Evolutionary conservation across 306 rosid genomes (phyloP).

Genomic region (Begonia peltatifolia): DNA sequence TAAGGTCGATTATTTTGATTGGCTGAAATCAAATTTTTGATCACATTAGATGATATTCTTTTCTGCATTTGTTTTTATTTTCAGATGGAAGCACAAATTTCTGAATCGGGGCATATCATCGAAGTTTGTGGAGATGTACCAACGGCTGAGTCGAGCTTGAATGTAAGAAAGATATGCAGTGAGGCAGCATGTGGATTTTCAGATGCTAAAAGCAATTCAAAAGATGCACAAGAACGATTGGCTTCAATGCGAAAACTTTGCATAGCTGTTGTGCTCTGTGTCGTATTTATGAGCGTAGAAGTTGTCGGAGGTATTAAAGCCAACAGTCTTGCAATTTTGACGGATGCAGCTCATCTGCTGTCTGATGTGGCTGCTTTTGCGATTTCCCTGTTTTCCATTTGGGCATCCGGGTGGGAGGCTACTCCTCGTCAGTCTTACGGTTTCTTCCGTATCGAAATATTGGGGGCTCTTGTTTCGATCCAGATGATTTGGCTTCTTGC

Average conservation of each 20-base stretch:
- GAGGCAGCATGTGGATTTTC: conserved; percentile 46
- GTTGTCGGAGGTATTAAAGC: conserved; percentile 48
- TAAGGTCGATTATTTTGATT: too few relatives aligned
- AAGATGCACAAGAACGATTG: conserved; percentile 34
- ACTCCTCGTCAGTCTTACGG: conserved; percentile 56
- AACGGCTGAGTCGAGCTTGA: conserved; percentile 12
- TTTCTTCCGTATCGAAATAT: conserved; percentile 42
- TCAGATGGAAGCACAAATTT: conserved; percentile 43
- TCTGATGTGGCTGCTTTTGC: conserved; percentile 59
- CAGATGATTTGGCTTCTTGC: conserved; percentile 68
- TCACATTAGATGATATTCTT: too few relatives aligned
- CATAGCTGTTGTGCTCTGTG: conserved; percentile 35
- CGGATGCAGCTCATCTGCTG: conserved; percentile 51
- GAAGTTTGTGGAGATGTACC: conserved; percentile 32
- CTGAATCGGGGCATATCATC: conserved; percentile 23
- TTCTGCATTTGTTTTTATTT: background rate
- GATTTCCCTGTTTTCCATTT: conserved; percentile 38
- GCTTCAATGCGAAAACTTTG: conserved; percentile 40
- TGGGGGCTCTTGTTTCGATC: conserved; percentile 50
- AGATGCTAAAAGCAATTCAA: conserved; percentile 29
- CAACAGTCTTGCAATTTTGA: conserved; percentile 57
- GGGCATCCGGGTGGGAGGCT: conserved; percentile 64
- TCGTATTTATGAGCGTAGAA: conserved; percentile 42
- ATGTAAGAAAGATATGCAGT: conserved; percentile 36
- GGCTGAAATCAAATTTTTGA: too few relatives aligned